phyloP scores from a whole-genome alignment of 768 basidiomycete species.

The Gloeophyllum trabeum region DNA sequence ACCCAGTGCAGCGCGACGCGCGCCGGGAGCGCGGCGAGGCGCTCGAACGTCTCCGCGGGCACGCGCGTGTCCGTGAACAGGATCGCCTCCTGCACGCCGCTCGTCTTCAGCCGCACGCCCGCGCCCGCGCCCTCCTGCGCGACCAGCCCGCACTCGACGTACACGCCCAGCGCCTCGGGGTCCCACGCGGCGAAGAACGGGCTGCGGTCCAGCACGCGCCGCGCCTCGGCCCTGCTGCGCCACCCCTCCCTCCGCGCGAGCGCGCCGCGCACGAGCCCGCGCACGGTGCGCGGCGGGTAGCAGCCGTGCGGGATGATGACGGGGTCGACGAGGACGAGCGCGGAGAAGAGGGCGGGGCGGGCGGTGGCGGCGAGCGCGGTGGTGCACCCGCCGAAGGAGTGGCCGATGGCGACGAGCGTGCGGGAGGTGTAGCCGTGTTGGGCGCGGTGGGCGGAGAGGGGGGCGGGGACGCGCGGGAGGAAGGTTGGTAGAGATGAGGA shows the following conservation, averaged over 20 bases:
- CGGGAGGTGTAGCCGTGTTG: conserved; percentile 37
- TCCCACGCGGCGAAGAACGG: conserved; percentile 71
- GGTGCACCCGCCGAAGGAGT: conserved; percentile 78
- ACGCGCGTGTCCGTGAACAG: conserved; percentile 32
- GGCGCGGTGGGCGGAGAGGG: conserved; percentile 30
- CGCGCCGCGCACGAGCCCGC: conserved; percentile 43
- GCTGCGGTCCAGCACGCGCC: too few species aligned
- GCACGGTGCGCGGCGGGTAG: not conserved
- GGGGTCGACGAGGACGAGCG: conserved; percentile 71
- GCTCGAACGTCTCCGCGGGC: conserved; percentile 25
- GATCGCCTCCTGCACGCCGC: conserved; percentile 30
- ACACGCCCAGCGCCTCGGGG: conserved; percentile 45
- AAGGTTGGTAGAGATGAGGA: conserved; percentile 32
- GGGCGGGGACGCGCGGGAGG: conserved; percentile 34
- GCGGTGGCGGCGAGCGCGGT: conserved; percentile 58
- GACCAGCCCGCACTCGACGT: conserved; percentile 46
- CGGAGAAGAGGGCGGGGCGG: conserved; percentile 56
- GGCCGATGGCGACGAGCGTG: conserved; percentile 62
- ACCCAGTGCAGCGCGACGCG: conserved; percentile 43
- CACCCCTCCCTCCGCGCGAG: conserved; percentile 24
- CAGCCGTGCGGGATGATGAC: conserved; percentile 30
- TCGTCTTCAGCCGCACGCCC: conserved; percentile 51
- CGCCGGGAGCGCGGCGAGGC: conserved; percentile 27
- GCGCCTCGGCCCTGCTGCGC: conserved; percentile 55
- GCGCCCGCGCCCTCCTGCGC: conserved; percentile 17